Conservation (phyloP, 345 rosid species). For the Zanthoxylum bungeanum region DNA sequence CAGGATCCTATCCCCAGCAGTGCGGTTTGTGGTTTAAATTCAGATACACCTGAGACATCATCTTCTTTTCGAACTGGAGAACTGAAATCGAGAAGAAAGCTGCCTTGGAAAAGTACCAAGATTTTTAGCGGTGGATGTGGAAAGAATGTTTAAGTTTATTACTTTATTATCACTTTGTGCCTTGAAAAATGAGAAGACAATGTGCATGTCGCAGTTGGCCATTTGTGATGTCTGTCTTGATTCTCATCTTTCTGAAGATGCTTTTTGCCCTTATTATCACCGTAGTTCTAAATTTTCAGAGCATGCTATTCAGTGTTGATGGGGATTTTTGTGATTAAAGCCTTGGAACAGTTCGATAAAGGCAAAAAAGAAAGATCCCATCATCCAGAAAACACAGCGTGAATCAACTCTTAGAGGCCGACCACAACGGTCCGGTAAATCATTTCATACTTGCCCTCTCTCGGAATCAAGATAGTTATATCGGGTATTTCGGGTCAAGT, state of each 20-base stretch:
- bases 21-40: conserved; percentile 49
- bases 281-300: conserved; percentile 26
- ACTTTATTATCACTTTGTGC: conserved; percentile 44
- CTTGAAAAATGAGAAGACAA: conserved; percentile 54
- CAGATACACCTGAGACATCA: conserved; percentile 44
- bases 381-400: no score
- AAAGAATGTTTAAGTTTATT: conserved; percentile 57
- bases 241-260: conserved; percentile 46
- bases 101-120: conserved; percentile 65
- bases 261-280: conserved; percentile 57
- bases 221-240: conserved; percentile 65
- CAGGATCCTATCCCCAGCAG: conserved; percentile 55
- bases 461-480: no score
- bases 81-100: conserved; percentile 59
- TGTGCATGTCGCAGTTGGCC: conserved; percentile 49
- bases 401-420: no score
- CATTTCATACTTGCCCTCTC: no score
- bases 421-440: no score
- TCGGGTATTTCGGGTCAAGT: no score
- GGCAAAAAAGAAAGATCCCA: no score
- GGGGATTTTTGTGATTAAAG: no score
- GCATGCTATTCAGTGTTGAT: conserved; percentile 38
- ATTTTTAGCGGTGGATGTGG: conserved; percentile 85
- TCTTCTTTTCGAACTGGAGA: conserved; percentile 64
- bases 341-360: no score